Evolutionary conservation across 331 rosid species (phyloP).

Genomic region (Prunus yedoensis): DNA sequence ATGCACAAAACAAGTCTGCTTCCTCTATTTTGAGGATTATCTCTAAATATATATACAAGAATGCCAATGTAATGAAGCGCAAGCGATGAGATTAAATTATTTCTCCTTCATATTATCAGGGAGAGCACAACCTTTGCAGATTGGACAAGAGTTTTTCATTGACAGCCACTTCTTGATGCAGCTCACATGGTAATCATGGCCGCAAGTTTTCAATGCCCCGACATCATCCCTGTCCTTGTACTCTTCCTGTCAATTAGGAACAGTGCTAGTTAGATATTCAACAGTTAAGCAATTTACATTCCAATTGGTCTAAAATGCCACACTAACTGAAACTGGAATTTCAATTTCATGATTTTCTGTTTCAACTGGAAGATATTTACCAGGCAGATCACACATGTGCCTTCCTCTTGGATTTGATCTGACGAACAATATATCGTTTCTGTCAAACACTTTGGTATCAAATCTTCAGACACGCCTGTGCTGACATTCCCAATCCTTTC

Average conservation of each 20-base stretch:
- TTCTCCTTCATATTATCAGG: slow-evolving; percentile 48
- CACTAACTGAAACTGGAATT: not conserved
- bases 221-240: slow-evolving; percentile 84
- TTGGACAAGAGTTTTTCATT: slow-evolving; percentile 74
- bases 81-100: slow-evolving; percentile 26
- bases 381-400: slow-evolving; percentile 69
- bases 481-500: slow-evolving; percentile 79
- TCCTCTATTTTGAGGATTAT: slow-evolving; percentile 47
- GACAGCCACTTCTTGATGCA: slow-evolving; percentile 84
- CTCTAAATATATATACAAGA: slow-evolving; percentile 42
- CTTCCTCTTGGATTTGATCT: slow-evolving; percentile 68
- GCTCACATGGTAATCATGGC: slow-evolving; percentile 80
- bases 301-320: not conserved
- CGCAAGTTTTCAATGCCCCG: slow-evolving; percentile 60
- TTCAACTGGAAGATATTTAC: slow-evolving; percentile 35
- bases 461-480: slow-evolving; percentile 74
- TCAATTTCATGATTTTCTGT: not conserved
- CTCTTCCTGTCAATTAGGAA: slow-evolving; percentile 57
- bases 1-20: slow-evolving; percentile 32
- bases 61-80: slow-evolving; percentile 19
- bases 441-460: slow-evolving; percentile 57
- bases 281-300: not conserved
- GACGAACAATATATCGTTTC: slow-evolving; percentile 78
- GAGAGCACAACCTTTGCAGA: slow-evolving; percentile 65
- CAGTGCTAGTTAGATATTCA: not conserved